Conservation (phyloP, 768 basidiomycete species). For the Lyophyllum semitale region DNA sequence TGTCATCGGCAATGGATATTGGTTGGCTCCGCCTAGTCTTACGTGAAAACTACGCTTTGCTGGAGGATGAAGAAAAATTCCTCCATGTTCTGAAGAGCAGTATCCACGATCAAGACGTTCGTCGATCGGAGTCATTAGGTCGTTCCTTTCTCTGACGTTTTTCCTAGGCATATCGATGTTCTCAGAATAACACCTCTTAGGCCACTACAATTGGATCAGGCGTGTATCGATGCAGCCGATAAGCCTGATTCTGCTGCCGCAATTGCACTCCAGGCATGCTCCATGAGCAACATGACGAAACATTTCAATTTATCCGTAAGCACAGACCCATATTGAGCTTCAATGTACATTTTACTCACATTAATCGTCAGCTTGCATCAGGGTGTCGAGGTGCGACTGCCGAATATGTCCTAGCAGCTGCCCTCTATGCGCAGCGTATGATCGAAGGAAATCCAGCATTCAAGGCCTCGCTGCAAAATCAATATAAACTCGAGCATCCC, state of each 20-base stretch:
- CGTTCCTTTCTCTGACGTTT: background rate
- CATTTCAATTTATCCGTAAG: no score
- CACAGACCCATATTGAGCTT: background rate
- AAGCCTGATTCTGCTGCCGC: background rate
- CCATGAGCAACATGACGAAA: background rate
- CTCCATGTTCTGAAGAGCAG: background rate
- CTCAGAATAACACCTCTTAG: background rate
- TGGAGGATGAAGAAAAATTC: background rate
- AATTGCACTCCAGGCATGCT: background rate
- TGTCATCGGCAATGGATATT: background rate
- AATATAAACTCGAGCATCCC: background rate
- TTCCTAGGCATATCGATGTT: background rate
- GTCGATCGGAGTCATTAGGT: background rate
- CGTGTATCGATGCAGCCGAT: background rate
- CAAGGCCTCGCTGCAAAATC: background rate
- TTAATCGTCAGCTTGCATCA: background rate
- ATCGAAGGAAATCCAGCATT: background rate
- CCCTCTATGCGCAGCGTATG: background rate
- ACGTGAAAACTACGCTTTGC: background rate
- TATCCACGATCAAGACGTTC: background rate
- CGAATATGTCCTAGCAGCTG: background rate
- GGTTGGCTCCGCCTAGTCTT: background rate
- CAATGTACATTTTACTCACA: background rate
- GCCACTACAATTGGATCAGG: background rate
- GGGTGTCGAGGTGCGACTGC: background rate